Evolutionary conservation across 2,329 filamentous ascomycete genomes (phyloP).

Genomic region (Curvularia spicifera): DNA sequence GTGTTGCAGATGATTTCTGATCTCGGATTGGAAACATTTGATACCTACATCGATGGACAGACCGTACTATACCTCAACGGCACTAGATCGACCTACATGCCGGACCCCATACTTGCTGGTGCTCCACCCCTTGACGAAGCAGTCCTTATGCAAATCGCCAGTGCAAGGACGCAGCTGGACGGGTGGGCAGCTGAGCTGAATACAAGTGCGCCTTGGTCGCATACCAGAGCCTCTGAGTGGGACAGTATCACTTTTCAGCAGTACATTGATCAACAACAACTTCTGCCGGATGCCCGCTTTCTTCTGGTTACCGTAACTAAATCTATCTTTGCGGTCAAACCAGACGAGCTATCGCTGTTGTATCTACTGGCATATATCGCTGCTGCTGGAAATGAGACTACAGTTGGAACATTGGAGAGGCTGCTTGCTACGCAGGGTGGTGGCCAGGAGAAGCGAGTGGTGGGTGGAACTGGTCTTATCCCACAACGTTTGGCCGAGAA

Average conservation of each 20-base stretch:
- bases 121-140: constrained; percentile 19
- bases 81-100: constrained; percentile 16
- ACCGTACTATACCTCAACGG: constrained; percentile 26
- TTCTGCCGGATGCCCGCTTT: constrained; percentile 18
- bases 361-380: constrained; percentile 32
- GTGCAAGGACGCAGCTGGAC: constrained; percentile 22
- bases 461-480: constrained; percentile 33
- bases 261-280: constrained; percentile 11
- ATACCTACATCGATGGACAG: constrained; percentile 22
- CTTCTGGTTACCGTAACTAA: constrained; percentile 20
- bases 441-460: constrained; percentile 29
- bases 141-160: constrained; percentile 20
- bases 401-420: constrained; percentile 20
- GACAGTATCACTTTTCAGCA: constrained; percentile 24
- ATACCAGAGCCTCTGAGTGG: constrained; percentile 21
- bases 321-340: constrained; percentile 23
- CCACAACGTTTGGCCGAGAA: constrained; percentile 22
- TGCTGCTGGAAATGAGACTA: constrained; percentile 28
- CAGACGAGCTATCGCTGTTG: constrained; percentile 23
- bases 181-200: constrained; percentile 28
- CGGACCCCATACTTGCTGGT: constrained; percentile 19
- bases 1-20: constrained; percentile 25
- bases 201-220: constrained; percentile 23
- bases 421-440: constrained; percentile 20
- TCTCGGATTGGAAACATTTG: constrained; percentile 27